A percentile compares a stretch with the other conserved stretches of the same genome.
Conservation (phyloP, 2,329 filamentous ascomycete species). For the Colletotrichum godetiae region DNA sequence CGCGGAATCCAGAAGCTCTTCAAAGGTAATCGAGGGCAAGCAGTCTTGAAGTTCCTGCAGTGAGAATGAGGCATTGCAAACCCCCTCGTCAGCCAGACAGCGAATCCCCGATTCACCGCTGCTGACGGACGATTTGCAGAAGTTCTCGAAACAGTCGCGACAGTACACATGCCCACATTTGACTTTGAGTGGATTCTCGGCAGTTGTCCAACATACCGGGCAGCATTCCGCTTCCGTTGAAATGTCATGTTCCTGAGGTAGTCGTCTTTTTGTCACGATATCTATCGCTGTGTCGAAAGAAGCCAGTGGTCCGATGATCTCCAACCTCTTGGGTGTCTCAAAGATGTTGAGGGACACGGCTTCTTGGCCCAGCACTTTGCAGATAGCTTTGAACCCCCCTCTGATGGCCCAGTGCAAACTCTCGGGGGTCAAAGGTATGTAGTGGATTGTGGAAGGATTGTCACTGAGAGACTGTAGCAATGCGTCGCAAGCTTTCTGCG, state of each 20-base stretch:
- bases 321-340: constrained; percentile 45
- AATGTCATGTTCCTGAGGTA: not conserved
- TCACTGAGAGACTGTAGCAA: constrained; percentile 44
- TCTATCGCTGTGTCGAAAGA: constrained; percentile 37
- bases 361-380: constrained; percentile 40
- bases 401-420: constrained; percentile 44
- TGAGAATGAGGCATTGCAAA: constrained; percentile 40
- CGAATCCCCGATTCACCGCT: constrained; percentile 25
- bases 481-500: constrained; percentile 29
- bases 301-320: constrained; percentile 41
- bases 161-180: constrained; percentile 56
- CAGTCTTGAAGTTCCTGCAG: constrained; percentile 43
- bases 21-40: constrained; percentile 46
- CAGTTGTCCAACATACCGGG: constrained; percentile 49
- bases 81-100: constrained; percentile 42
- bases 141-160: constrained; percentile 50
- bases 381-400: constrained; percentile 46
- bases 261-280: constrained; percentile 22
- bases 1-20: constrained; percentile 50
- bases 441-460: not conserved
- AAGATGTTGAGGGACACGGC: constrained; percentile 46
- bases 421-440: not conserved
- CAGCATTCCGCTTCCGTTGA: constrained; percentile 39
- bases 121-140: constrained; percentile 39
- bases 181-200: constrained; percentile 48